phyloP scores from a whole-genome alignment of 1,139 yeast species.

The Yamadazyma friedrichii region DNA sequence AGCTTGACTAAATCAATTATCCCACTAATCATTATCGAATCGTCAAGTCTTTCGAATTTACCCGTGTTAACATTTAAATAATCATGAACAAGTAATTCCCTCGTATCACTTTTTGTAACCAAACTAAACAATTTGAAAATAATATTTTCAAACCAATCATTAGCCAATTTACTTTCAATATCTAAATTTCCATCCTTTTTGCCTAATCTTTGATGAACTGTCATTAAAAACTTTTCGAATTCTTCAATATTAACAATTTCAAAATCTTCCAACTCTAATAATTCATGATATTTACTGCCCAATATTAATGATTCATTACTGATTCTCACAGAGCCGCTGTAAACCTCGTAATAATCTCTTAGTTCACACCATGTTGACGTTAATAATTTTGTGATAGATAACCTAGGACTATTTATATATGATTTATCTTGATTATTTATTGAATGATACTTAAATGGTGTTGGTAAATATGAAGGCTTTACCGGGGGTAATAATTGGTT shows the following conservation, averaged over 20 bases:
- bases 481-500: constrained; percentile 14
- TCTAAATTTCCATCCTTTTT: not conserved
- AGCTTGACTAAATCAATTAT: constrained; percentile 52
- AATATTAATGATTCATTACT: constrained; percentile 29
- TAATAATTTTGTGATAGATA: constrained; percentile 48
- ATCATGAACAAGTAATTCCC: constrained; percentile 62
- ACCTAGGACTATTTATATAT: constrained; percentile 29
- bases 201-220: not conserved
- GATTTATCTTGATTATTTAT: constrained; percentile 24
- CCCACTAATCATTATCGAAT: constrained; percentile 54
- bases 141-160: constrained; percentile 33
- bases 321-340: constrained; percentile 31
- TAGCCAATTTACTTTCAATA: constrained; percentile 19
- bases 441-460: constrained; percentile 29
- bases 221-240: constrained; percentile 17
- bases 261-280: constrained; percentile 43
- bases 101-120: constrained; percentile 48
- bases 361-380: constrained; percentile 56
- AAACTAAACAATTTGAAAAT: constrained; percentile 36
- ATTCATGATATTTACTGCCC: constrained; percentile 43
- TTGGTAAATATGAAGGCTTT: constrained; percentile 14
- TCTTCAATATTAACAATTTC: constrained; percentile 22
- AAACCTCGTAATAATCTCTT: constrained; percentile 41
- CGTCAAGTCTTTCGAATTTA: constrained; percentile 18
- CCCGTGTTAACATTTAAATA: constrained; percentile 35